phyloP scores from a whole-genome alignment of 495 filamentous ascomycete species.

The Talaromyces thailandensis region DNA sequence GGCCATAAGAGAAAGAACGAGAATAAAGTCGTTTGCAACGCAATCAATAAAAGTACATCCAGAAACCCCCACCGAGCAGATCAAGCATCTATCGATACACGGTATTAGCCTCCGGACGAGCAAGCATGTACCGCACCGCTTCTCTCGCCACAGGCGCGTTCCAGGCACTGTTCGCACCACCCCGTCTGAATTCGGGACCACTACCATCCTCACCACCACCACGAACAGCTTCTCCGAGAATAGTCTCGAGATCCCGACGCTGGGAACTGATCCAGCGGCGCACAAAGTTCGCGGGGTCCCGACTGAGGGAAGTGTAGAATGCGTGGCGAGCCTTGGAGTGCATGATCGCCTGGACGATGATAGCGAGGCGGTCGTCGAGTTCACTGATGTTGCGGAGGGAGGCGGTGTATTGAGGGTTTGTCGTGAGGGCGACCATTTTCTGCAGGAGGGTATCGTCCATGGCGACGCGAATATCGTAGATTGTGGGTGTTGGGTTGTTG shows the following conservation, averaged over 20 bases:
- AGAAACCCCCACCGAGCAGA: neutral
- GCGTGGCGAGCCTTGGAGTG: slow-evolving; percentile 76
- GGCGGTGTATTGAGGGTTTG: slow-evolving; percentile 37
- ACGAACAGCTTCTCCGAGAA: slow-evolving; percentile 69
- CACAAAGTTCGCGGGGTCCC: slow-evolving; percentile 76
- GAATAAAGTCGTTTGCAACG: slow-evolving; percentile 8
- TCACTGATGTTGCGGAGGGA: slow-evolving; percentile 60
- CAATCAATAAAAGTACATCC: slow-evolving; percentile 9
- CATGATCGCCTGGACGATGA: slow-evolving; percentile 66
- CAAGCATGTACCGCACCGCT: slow-evolving; percentile 41
- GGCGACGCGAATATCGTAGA: slow-evolving; percentile 82
- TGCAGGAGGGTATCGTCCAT: slow-evolving; percentile 74
- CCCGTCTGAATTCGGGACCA: slow-evolving; percentile 50
- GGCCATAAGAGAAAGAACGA: neutral
- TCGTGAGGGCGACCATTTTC: slow-evolving; percentile 52
- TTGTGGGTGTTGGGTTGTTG: slow-evolving; percentile 49
- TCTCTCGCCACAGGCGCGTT: slow-evolving; percentile 37
- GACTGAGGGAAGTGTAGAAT: slow-evolving; percentile 66
- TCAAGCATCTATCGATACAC: neutral
- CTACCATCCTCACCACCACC: slow-evolving; percentile 56
- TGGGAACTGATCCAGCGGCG: slow-evolving; percentile 79
- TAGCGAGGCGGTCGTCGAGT: slow-evolving; percentile 76
- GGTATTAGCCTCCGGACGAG: slow-evolving; percentile 29
- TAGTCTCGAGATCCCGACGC: slow-evolving; percentile 80
- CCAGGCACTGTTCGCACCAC: slow-evolving; percentile 47